A percentile compares a stretch with the other conserved stretches of the same genome.
These are phyloP conservation scores for Stachybotrys elegans DNA, from an alignment of 2,329 filamentous ascomycete species.

Conservation along the genomic window DNA sequence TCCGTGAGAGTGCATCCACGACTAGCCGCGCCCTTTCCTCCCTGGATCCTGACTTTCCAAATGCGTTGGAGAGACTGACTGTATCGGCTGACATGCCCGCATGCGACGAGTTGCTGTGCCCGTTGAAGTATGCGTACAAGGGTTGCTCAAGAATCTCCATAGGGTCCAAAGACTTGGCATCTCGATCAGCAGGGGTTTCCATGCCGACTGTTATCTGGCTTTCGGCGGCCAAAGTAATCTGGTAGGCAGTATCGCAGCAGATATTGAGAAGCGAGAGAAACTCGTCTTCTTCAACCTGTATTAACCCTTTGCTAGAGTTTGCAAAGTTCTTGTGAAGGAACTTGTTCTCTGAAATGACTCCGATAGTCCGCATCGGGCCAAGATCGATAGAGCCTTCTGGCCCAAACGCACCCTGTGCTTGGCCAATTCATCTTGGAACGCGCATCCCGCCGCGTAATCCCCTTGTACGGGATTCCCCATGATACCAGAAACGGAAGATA, in stretches of 20 bases:
- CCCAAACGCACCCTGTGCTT: conserved; percentile 9
- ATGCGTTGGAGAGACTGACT: background rate
- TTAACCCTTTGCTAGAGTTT: background rate
- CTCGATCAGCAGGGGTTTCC: background rate
- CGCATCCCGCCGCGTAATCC: conserved; percentile 32
- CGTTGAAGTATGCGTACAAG: background rate
- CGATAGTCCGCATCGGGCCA: conserved; percentile 12
- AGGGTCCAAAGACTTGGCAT: background rate
- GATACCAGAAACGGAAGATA: conserved; percentile 28
- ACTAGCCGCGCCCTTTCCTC: background rate
- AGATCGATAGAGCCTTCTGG: conserved; percentile 12
- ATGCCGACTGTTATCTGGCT: background rate
- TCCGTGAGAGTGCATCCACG: background rate
- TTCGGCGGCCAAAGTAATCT: background rate
- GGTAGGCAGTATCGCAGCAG: background rate
- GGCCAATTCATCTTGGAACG: conserved; percentile 23
- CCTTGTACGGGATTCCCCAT: conserved; percentile 27
- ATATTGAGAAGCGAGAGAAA: background rate
- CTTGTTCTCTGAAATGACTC: conserved; percentile 12
- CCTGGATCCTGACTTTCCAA: background rate
- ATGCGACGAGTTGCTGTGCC: background rate
- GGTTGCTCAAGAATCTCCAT: background rate
- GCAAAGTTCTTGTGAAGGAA: conserved; percentile 2
- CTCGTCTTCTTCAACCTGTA: background rate
- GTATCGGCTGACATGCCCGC: background rate